These are phyloP conservation scores for Chaetothyriales sp. DNA, from an alignment of 2,329 filamentous ascomycete species.

Conservation along the genomic window DNA sequence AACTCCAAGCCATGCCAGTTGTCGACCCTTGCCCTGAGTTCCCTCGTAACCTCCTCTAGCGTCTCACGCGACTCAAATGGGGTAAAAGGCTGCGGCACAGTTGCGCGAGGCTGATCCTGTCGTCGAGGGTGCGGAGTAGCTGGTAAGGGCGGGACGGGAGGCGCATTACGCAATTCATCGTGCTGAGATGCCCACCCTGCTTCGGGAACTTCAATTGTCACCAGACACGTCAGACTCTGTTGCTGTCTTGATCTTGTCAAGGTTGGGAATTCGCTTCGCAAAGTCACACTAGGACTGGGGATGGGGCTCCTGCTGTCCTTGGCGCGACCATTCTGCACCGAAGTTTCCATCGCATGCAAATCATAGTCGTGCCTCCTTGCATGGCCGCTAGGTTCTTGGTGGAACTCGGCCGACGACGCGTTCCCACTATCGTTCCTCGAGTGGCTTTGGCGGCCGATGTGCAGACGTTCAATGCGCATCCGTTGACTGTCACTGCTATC, in stretches of 20 bases:
- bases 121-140: slow-evolving; percentile 27
- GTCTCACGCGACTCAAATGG: slow-evolving; percentile 59
- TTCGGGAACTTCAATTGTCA: slow-evolving; percentile 87
- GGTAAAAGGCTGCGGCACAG: not conserved
- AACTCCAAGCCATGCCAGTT: slow-evolving; percentile 98
- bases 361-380: slow-evolving; percentile 83
- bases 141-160: slow-evolving; percentile 35
- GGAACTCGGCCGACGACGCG: slow-evolving; percentile 64
- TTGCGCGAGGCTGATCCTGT: slow-evolving; percentile 18
- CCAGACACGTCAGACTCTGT: slow-evolving; percentile 82
- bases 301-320: slow-evolving; percentile 68
- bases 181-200: slow-evolving; percentile 79
- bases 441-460: slow-evolving; percentile 35
- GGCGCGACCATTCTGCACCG: slow-evolving; percentile 57
- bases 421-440: slow-evolving; percentile 62
- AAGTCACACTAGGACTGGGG: slow-evolving; percentile 77
- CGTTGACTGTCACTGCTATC: slow-evolving; percentile 32
- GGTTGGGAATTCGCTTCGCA: slow-evolving; percentile 93
- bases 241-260: slow-evolving; percentile 84
- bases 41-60: slow-evolving; percentile 74
- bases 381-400: slow-evolving; percentile 40
- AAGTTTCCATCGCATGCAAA: slow-evolving; percentile 88
- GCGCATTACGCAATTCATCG: slow-evolving; percentile 54
- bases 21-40: slow-evolving; percentile 73
- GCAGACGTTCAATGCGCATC: slow-evolving; percentile 29